These are phyloP conservation scores for Candida tallmaniae DNA, from an alignment of 805 yeast genomes.

Conservation along the genomic window DNA sequence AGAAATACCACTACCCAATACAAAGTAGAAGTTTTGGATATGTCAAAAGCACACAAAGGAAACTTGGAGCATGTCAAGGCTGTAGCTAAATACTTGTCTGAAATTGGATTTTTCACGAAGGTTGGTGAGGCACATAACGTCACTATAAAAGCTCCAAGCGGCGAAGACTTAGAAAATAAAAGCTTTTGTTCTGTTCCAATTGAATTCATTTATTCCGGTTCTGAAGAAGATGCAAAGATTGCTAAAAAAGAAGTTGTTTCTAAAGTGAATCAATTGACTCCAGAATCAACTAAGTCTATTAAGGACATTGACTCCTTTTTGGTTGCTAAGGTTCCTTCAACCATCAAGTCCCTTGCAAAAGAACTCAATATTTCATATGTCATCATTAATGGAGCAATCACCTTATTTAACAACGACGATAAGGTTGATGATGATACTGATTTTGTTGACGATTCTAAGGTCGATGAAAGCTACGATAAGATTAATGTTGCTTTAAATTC, in stretches of 20 bases:
- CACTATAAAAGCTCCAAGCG: conserved; percentile 36
- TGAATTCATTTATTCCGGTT: conserved; percentile 53
- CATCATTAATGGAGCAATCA: conserved; percentile 49
- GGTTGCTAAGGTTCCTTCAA: conserved; percentile 38
- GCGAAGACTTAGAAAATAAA: conserved; percentile 34
- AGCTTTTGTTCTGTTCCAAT: conserved; percentile 48
- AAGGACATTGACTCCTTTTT: conserved; percentile 67
- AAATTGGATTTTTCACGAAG: conserved; percentile 43
- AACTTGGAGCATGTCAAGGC: conserved; percentile 71
- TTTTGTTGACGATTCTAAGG: conserved; percentile 65
- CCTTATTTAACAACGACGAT: conserved; percentile 53
- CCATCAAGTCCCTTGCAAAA: conserved; percentile 39
- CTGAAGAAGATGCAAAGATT: conserved; percentile 43
- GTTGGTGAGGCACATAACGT: conserved; percentile 36
- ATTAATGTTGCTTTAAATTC: conserved; percentile 53
- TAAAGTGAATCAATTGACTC: conserved; percentile 67
- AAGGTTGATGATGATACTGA: conserved; percentile 29
- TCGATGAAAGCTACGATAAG: conserved; percentile 52
- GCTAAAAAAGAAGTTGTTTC: conserved; percentile 73
- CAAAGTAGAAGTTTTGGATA: conserved; percentile 66
- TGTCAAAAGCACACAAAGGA: conserved; percentile 86
- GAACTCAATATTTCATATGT: conserved; percentile 51
- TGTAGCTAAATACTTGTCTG: conserved; percentile 61
- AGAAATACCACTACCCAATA: conserved; percentile 55
- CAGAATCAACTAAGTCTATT: conserved; percentile 54